Evolutionary conservation across 495 filamentous ascomycete genomes (phyloP), one percentile per base, ranked within the genome.

Genomic region (Penicillium robsamsonii): DNA sequence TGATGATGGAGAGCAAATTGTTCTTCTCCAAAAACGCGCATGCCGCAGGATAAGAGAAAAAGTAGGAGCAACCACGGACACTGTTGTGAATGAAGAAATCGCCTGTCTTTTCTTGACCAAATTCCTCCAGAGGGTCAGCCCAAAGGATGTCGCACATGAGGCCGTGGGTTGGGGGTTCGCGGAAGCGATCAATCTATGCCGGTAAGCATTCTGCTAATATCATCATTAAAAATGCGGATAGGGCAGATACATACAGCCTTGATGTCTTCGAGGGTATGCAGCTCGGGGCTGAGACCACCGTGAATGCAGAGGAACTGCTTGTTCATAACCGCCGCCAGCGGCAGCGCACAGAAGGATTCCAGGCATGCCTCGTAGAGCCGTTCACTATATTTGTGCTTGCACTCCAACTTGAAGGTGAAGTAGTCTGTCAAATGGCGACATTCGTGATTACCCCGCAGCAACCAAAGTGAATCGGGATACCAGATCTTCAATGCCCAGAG

Each of bases 231-330:
- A 24, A 40, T 25, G 15, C 13, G 24, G 8, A 8, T 15, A 30
- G 46, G 20, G 2, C 6, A 43, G 8, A 49, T 29, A 79, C 88
- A 35, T 71, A 93, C 90, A 65, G 81, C 85, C 77, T 91, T 91
- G 55, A 96, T 79, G 70, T 98, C 94, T 59, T 98, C 94, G 49
- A 98, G 76, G 27, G 92, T 96, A 67, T 97, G 94, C 59, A 98
- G 72, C 72, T 98, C 94, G 6, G 94, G 94, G 66, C 92, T 96
- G 59, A 98, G 78, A 47, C 94, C 94, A 60, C 94, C 94, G 69
- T 98, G 94, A 60, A 98, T 98, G 73, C 94, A 98, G 64, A 98
- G 77, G 72, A 98, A 98, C 63, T 98, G 94, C 80, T 97, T 98
- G 82, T 98, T 98, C 94, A 98, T 98, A 56, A 98, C 85, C 17